Conservation (phyloP, 129 eudicot species). For the Dittrichia graveolens region DNA sequence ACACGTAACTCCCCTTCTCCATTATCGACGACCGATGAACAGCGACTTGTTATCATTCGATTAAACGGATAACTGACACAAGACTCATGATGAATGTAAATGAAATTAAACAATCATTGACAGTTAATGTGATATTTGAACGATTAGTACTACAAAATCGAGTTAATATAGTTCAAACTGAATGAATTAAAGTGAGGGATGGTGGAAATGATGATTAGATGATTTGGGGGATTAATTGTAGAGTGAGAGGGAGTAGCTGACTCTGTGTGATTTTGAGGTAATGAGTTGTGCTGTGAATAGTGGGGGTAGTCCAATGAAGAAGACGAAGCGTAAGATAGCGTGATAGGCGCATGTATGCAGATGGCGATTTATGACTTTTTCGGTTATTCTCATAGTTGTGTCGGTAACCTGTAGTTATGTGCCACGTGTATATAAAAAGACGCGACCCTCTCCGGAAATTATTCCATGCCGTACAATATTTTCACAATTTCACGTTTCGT, state of each 20-base stretch:
- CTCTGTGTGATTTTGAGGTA: neutral
- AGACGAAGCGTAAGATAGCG: slow-evolving; percentile 16
- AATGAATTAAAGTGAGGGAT: neutral
- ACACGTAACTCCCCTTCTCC: neutral
- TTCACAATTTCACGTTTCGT: too few species aligned
- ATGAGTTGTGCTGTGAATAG: neutral
- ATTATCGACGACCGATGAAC: neutral
- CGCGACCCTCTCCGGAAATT: neutral
- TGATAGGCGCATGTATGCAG: slow-evolving; percentile 7
- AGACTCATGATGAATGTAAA: neutral
- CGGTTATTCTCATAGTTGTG: neutral
- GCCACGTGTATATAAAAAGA: neutral
- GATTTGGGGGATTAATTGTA: too few species aligned
- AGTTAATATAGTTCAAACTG: neutral
- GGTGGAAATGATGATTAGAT: too few species aligned
- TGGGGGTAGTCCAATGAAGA: neutral
- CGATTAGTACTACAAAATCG: neutral
- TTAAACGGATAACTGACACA: too few species aligned
- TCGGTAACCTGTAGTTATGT: neutral
- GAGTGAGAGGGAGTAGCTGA: too few species aligned
- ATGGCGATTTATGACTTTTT: neutral
- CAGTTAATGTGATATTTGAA: neutral
- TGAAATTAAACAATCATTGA: neutral
- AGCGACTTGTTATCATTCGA: neutral
- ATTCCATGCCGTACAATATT: neutral